Conservation (phyloP, 139 green algal genomes). For the Coccomyxa sp. region DNA sequence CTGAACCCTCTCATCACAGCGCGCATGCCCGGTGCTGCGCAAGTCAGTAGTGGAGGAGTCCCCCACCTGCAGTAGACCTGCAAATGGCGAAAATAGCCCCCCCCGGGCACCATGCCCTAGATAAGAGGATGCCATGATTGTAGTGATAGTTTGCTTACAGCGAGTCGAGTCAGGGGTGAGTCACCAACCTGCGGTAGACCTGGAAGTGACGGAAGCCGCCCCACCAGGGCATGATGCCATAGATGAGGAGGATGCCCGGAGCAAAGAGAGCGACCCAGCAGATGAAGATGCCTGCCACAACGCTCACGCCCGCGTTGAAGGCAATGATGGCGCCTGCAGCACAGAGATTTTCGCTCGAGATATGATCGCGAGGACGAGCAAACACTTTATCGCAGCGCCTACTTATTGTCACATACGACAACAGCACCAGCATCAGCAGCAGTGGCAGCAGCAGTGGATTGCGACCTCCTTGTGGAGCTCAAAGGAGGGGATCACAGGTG, state of each 20-base stretch:
- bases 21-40: too few species aligned
- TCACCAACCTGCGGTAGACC: conserved; percentile 40
- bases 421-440: neutral
- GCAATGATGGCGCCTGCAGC: conserved; percentile 64
- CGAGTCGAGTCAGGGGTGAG: too few species aligned
- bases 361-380: neutral
- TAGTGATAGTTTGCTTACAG: too few species aligned
- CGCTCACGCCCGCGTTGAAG: conserved; percentile 40
- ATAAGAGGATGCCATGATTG: too few species aligned
- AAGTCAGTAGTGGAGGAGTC: too few species aligned
- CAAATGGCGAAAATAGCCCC: too few species aligned
- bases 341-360: neutral
- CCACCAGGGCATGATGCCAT: conserved; percentile 91
- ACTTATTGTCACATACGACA: neutral
- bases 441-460: neutral
- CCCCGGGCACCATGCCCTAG: too few species aligned
- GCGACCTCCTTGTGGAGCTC: too few species aligned
- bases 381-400: neutral
- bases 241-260: conserved; percentile 90
- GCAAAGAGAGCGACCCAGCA: conserved; percentile 88
- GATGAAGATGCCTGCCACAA: conserved; percentile 57
- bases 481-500: too few species aligned
- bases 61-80: too few species aligned
- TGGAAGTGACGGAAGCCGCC: conserved; percentile 56
- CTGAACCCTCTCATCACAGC: too few species aligned